Conservation (phyloP, 345 rosid genomes). For the Anacardium occidentale region DNA sequence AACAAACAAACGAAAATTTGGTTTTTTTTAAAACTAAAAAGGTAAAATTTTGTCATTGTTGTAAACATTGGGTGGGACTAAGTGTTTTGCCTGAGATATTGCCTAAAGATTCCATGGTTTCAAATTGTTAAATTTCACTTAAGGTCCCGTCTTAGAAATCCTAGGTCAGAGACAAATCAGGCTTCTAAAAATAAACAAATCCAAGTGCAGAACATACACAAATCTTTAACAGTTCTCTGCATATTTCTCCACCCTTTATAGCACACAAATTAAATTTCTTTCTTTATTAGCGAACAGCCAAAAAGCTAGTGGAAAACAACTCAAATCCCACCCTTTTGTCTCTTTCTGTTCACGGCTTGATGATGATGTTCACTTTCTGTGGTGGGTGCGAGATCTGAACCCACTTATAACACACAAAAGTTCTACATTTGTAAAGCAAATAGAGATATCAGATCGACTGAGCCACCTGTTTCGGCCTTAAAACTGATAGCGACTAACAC, state of each 20-base stretch:
- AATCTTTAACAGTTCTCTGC: slow-evolving; percentile 14
- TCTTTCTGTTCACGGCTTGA: slow-evolving; percentile 3
- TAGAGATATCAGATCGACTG: not conserved
- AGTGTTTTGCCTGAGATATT: no score
- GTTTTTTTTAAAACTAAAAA: no score
- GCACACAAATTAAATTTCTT: no score
- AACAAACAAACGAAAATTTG: no score
- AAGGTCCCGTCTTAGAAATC: no score
- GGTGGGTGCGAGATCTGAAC: not conserved
- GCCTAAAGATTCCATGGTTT: no score
- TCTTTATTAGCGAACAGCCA: not conserved
- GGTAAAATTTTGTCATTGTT: no score
- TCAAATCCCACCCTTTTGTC: slow-evolving; percentile 20
- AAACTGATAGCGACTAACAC: not conserved
- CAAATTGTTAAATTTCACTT: no score
- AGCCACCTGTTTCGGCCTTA: not conserved
- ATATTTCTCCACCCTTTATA: not conserved
- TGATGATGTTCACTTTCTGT: slow-evolving; percentile 11
- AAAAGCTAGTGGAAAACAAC: slow-evolving; percentile 21
- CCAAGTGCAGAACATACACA: no score
- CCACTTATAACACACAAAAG: not conserved
- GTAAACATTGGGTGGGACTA: no score
- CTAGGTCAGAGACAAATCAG: no score
- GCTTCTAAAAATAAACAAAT: no score
- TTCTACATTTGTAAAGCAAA: not conserved